phyloP scores from a whole-genome alignment of 495 filamentous ascomycete species.

The Thermothielavioides terrestris region DNA sequence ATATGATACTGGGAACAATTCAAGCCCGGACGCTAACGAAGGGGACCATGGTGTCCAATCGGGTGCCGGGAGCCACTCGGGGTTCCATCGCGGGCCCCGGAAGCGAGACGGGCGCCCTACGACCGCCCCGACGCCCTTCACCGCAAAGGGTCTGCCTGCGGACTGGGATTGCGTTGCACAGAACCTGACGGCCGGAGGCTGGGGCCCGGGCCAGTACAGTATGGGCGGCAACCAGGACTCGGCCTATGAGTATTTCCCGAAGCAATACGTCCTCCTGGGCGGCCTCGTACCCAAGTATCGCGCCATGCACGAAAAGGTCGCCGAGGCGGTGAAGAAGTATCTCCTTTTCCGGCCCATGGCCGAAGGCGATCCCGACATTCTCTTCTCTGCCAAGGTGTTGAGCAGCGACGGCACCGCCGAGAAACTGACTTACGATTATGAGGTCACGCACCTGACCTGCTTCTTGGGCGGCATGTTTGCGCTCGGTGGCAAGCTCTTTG shows the following conservation, averaged over 20 bases:
- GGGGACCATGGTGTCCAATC: background rate
- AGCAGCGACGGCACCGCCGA: slow-evolving; percentile 31
- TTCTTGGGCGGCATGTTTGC: slow-evolving; percentile 94
- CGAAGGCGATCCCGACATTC: slow-evolving; percentile 61
- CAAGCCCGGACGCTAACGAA: background rate
- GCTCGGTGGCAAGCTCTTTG: slow-evolving; percentile 80
- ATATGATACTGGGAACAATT: background rate
- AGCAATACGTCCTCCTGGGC: slow-evolving; percentile 70
- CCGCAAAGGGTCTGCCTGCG: slow-evolving; percentile 14
- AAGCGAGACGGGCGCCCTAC: background rate
- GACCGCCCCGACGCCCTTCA: background rate
- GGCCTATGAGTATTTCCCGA: slow-evolving; percentile 91
- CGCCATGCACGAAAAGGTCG: slow-evolving; percentile 66
- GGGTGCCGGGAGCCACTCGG: background rate
- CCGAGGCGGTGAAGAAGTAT: slow-evolving; percentile 60
- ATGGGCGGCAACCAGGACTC: slow-evolving; percentile 85
- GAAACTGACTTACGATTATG: slow-evolving; percentile 41
- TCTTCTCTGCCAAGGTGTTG: slow-evolving; percentile 54
- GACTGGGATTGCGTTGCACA: slow-evolving; percentile 48
- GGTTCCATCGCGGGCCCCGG: background rate
- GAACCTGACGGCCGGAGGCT: slow-evolving; percentile 35
- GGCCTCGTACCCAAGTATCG: slow-evolving; percentile 74
- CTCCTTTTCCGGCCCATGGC: slow-evolving; percentile 84
- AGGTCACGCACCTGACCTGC: slow-evolving; percentile 74
- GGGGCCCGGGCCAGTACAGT: slow-evolving; percentile 32